Evolutionary conservation across 192 early-diverging fungal genomes (phyloP).

Genomic region (Geranomyces variabilis): DNA sequence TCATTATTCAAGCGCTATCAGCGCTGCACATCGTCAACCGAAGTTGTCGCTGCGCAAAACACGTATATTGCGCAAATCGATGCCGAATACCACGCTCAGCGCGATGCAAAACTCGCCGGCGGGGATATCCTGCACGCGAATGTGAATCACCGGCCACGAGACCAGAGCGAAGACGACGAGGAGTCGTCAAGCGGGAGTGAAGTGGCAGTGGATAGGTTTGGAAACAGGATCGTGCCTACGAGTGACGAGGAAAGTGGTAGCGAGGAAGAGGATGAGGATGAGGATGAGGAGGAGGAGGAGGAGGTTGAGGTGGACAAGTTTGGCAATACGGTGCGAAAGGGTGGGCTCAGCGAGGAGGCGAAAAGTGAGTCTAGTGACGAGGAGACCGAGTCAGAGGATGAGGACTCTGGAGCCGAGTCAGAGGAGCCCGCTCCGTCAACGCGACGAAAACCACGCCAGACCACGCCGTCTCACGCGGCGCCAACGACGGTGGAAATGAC

Average conservation of each 20-base stretch:
- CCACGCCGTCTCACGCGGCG: background rate
- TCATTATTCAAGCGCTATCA: slow-evolving; percentile 76
- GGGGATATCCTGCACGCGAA: slow-evolving; percentile 19
- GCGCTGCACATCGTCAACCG: slow-evolving; percentile 71
- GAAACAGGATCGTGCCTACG: slow-evolving; percentile 36
- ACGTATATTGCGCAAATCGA: slow-evolving; percentile 80
- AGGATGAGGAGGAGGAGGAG: slow-evolving; percentile 54
- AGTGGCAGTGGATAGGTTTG: slow-evolving; percentile 20
- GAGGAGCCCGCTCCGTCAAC: background rate
- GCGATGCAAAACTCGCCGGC: slow-evolving; percentile 13
- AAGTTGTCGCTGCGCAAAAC: slow-evolving; percentile 76
- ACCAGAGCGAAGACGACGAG: slow-evolving; percentile 22
- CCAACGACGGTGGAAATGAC: background rate
- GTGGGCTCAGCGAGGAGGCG: slow-evolving; percentile 19
- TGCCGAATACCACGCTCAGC: slow-evolving; percentile 56
- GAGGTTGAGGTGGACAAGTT: slow-evolving; percentile 50
- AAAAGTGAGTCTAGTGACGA: background rate
- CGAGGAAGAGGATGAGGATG: slow-evolving; percentile 58
- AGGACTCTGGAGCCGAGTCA: background rate
- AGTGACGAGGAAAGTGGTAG: slow-evolving; percentile 45
- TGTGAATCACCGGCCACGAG: slow-evolving; percentile 23
- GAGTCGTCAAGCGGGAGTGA: slow-evolving; percentile 29
- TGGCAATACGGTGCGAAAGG: slow-evolving; percentile 39
- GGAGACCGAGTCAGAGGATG: background rate
- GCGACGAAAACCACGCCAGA: background rate